Conservation (phyloP, 2,329 filamentous ascomycete species). For the Aspergillus chevalieri region DNA sequence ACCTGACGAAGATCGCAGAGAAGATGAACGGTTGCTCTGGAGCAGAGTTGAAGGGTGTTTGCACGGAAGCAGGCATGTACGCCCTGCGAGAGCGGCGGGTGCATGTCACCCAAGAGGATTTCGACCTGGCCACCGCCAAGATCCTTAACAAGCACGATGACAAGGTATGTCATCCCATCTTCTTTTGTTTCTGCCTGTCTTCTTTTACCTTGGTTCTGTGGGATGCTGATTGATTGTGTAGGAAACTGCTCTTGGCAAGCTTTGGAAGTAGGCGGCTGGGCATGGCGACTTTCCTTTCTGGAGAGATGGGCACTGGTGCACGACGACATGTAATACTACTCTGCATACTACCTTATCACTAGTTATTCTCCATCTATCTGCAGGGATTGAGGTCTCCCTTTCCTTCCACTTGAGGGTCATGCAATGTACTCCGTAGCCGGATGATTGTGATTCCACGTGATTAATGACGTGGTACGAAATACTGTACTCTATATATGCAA, state of each 20-base stretch:
- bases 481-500: neutral
- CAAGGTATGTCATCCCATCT: constrained; percentile 51
- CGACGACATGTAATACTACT: constrained; percentile 20
- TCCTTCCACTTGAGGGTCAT: no score
- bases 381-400: no score
- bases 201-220: neutral
- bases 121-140: constrained; percentile 97
- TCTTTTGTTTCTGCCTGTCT: neutral
- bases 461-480: neutral
- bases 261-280: constrained; percentile 27
- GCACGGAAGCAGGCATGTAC: constrained; percentile 98
- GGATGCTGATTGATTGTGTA: neutral
- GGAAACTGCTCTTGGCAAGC: constrained; percentile 26
- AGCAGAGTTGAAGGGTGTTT: constrained; percentile 96
- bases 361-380: constrained; percentile 1
- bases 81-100: constrained; percentile 90
- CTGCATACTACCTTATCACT: constrained; percentile 9
- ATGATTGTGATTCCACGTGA: neutral
- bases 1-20: constrained; percentile 96
- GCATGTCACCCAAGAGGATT: constrained; percentile 98
- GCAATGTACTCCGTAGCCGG: neutral
- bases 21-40: constrained; percentile 99
- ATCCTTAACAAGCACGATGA: constrained; percentile 99
- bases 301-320: neutral
- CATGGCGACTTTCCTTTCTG: neutral